A percentile compares a stretch with the other conserved stretches of the same genome.
Conservation (phyloP, 2,329 filamentous ascomycete species). For the Diaporthe ilicicola region DNA sequence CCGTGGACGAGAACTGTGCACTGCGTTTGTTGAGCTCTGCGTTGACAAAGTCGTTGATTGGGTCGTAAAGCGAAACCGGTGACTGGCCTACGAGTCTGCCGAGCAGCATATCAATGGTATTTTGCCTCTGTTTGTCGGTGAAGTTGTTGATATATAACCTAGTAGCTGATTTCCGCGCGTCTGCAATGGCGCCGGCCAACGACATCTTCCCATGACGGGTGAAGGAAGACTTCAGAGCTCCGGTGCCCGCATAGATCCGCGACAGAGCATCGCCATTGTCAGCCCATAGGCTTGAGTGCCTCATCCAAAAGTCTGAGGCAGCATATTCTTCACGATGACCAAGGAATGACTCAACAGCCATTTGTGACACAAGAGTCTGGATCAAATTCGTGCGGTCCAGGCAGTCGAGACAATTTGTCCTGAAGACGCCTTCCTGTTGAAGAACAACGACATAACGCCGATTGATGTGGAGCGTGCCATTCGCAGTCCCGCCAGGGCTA, state of each 20-base stretch:
- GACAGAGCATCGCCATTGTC: conserved; percentile 96
- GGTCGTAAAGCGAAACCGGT: conserved; percentile 88
- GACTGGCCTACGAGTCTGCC: conserved; percentile 84
- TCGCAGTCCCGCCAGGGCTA: conserved; percentile 51
- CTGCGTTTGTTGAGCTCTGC: conserved; percentile 74
- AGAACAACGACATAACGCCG: conserved; percentile 72
- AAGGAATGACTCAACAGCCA: conserved; percentile 89
- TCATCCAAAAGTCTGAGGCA: conserved; percentile 85
- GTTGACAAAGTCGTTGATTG: conserved; percentile 90
- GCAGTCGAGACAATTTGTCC: conserved; percentile 96
- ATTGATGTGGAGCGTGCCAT: conserved; percentile 47
- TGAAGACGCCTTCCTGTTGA: conserved; percentile 94
- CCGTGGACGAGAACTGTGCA: conserved; percentile 78
- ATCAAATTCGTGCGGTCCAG: conserved; percentile 95
- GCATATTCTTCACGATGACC: conserved; percentile 74
- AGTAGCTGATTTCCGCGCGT: conserved; percentile 92
- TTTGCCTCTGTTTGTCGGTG: conserved; percentile 89
- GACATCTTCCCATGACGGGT: conserved; percentile 97
- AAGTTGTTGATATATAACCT: conserved; percentile 98
- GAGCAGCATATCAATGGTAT: conserved; percentile 92
- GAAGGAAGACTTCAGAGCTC: conserved; percentile 93
- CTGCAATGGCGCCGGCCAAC: conserved; percentile 89
- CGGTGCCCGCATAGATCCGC: conserved; percentile 95
- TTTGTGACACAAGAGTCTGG: conserved; percentile 93
- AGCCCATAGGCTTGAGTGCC: conserved; percentile 93